Percentiles rank a stretch among this genome's conserved stretches.
These are phyloP conservation scores for Neopestalotiopsis sp. DNA, from an alignment of 2,329 filamentous ascomycete genomes.

Conservation along the genomic window DNA sequence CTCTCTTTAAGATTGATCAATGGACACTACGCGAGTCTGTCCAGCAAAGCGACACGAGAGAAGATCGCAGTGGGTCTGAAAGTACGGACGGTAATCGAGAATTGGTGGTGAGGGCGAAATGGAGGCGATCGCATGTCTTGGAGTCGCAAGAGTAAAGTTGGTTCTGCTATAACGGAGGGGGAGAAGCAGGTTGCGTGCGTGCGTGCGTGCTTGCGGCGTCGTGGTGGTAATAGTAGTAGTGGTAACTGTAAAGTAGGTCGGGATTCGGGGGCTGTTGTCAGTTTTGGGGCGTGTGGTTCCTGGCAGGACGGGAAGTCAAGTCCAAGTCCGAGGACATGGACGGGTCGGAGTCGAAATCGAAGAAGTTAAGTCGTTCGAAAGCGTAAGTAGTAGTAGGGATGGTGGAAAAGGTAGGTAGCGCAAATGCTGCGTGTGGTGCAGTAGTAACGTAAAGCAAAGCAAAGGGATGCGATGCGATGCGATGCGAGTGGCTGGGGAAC, in stretches of 20 bases:
- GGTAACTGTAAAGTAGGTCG: conserved; percentile 11
- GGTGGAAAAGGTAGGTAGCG: not conserved
- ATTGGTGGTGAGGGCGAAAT: conserved; percentile 21
- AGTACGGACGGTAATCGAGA: conserved; percentile 18
- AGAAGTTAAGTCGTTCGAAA: not conserved
- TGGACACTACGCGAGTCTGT: conserved; percentile 11
- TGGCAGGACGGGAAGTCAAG: not conserved
- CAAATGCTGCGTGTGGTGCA: not conserved
- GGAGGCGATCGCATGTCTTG: conserved; percentile 19
- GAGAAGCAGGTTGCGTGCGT: conserved; percentile 18
- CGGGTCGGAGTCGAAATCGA: not conserved
- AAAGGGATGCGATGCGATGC: conserved; percentile 9
- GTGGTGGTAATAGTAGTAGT: not conserved
- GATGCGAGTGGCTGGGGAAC: conserved; percentile 14
- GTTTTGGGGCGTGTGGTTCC: not conserved
- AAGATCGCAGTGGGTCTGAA: conserved; percentile 26
- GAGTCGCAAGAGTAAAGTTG: conserved; percentile 7
- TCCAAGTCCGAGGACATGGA: not conserved
- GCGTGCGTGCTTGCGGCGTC: conserved; percentile 16
- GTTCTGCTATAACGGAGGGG: not conserved
- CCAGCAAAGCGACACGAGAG: conserved; percentile 27
- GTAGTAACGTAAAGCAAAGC: not conserved
- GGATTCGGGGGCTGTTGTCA: conserved; percentile 10
- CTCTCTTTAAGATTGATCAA: conserved; percentile 5
- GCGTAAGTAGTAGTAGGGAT: not conserved